Base-by-base conservation (phyloP, 345 rosid genomes). In the Balakata baccata region DNA sequence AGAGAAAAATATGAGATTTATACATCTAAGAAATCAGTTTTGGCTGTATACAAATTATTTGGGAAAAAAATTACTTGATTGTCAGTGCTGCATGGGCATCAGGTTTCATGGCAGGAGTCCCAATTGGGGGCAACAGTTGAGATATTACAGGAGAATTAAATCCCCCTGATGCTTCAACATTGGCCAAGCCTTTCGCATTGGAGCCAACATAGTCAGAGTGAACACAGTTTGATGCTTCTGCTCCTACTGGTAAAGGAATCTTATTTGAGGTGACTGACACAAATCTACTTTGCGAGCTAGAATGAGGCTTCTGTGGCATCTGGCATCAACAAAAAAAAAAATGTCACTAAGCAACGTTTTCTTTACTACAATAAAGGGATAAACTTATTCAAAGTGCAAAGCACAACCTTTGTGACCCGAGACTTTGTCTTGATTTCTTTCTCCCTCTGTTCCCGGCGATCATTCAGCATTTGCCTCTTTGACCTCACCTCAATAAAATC, bases 401-500 rank as follows among this genome's bases (percentile, higher is more conserved):
- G 58, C 52, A 77, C 53, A 78, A 96, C 99, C 99, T 96, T 93
- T 45, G 87, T 59, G 38, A 84, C 83, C 75, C 87, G 87, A 52
- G 94, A 91, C 82, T 89, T 96, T 49, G 93, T 97, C 84, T 88
- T 96, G 80, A 84, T 88, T 85, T 93, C 96, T 77, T 96, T 96
- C 80, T 96, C 97, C 80, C 96, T 90, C 84, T 93, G 96, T 79
- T 91, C 99, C 74, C 98, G 96, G 29, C 93, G 90, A 81, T 96
- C 94, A 78, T 91, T 93, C 81, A 90, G 85, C 96, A 96, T 89
- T 86, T 96, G 97, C 88, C 96, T 91, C 87, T 93, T 96, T 69
- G 99, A 96, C 80, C 96, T 91, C 54, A 96, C 99, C 87, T 96
- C 93, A 78, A 93, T 96, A 81, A 96, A 96, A 80, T 96, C 97